These are phyloP conservation scores for Amanita polypyramis DNA, from an alignment of 768 basidiomycete genomes.

Conservation along the genomic window DNA sequence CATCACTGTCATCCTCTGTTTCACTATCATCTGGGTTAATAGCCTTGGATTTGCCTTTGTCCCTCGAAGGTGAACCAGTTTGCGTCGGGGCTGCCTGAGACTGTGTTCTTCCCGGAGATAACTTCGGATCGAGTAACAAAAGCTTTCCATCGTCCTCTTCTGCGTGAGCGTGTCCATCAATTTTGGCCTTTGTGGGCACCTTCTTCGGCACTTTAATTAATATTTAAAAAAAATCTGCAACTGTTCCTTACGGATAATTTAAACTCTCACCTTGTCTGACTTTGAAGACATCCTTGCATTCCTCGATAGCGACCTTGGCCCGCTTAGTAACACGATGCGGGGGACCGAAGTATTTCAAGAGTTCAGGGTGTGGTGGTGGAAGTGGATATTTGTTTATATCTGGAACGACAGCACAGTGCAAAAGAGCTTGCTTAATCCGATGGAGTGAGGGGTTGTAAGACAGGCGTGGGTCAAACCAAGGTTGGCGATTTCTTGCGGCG, in stretches of 20 bases:
- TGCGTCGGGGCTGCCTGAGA: constrained; percentile 7
- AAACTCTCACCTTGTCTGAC: constrained; percentile 58
- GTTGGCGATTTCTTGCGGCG: constrained; percentile 34
- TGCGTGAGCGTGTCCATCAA: constrained; percentile 54
- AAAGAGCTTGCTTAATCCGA: constrained; percentile 85
- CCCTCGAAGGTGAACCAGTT: constrained; percentile 11
- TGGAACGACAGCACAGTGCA: constrained; percentile 72
- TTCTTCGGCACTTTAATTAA: constrained; percentile 56
- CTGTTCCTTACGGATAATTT: not conserved
- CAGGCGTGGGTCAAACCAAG: constrained; percentile 70
- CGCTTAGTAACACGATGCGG: constrained; percentile 60
- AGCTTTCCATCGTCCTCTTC: constrained; percentile 47
- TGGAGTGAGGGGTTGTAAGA: constrained; percentile 90
- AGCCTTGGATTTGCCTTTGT: constrained; percentile 20
- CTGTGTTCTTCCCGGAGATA: constrained; percentile 12
- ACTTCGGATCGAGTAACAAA: constrained; percentile 45
- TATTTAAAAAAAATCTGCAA: not conserved
- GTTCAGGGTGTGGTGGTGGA: constrained; percentile 77
- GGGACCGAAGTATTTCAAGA: constrained; percentile 76
- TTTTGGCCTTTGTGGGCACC: constrained; percentile 37
- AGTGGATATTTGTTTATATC: constrained; percentile 70
- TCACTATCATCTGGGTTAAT: constrained; percentile 32
- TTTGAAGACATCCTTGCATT: constrained; percentile 58
- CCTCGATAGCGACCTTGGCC: constrained; percentile 42
- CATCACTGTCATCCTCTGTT: constrained; percentile 37